Conservation (phyloP, 1,139 yeast species). For the Groenewaldozyma auringiensis region DNA sequence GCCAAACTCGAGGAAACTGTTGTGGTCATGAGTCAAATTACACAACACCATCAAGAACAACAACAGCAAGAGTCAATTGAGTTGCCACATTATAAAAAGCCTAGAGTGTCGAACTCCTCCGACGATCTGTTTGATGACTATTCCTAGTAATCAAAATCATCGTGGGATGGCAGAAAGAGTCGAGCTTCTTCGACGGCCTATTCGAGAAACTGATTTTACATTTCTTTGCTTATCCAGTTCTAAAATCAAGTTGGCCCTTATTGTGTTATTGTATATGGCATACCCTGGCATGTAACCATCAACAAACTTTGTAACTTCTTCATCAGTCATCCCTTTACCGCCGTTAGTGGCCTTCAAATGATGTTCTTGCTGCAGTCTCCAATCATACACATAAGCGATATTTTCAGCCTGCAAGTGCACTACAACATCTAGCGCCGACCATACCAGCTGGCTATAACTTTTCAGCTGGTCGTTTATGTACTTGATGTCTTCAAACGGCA, state of each 20-base stretch:
- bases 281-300: conserved; percentile 86
- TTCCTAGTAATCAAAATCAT: too few species aligned
- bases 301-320: conserved; percentile 57
- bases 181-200: not conserved
- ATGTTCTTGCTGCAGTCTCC: conserved; percentile 87
- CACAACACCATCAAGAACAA: too few species aligned
- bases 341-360: conserved; percentile 49
- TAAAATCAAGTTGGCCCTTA: conserved; percentile 21
- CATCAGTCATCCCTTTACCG: conserved; percentile 65
- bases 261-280: conserved; percentile 50
- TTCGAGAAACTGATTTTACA: not conserved
- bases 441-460: conserved; percentile 42
- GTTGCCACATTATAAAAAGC: too few species aligned
- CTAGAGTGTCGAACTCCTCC: not conserved
- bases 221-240: conserved; percentile 5
- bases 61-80: too few species aligned
- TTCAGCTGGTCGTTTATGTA: conserved; percentile 45
- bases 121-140: not conserved
- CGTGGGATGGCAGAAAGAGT: not conserved
- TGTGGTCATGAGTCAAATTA: too few species aligned
- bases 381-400: conserved; percentile 56
- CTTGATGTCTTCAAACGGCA: conserved; percentile 26
- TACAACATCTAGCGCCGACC: conserved; percentile 54
- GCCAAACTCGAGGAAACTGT: too few species aligned
- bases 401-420: conserved; percentile 55